Base-by-base conservation (phyloP, 768 basidiomycete species). In the Lactifluus pinguis region DNA sequence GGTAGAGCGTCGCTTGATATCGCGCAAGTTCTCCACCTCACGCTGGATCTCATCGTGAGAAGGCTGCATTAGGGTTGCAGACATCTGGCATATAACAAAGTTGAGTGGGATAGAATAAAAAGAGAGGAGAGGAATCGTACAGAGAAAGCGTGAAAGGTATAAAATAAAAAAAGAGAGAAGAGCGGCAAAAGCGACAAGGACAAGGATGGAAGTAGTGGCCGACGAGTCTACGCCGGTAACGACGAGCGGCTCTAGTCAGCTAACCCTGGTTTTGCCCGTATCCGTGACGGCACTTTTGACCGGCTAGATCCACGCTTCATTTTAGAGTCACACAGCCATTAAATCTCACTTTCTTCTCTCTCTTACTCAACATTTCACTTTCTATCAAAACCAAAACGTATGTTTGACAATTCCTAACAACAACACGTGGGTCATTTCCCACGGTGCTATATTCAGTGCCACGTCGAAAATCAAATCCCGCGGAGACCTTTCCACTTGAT, bases 11-110 rank as follows among this genome's bases (percentile, higher is more conserved):
- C 94, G 81, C 60, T 82, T 81, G 66, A 97, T 83, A 74, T 92
- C 90, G 66, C 87, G 83, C 44, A 93, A 78, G 47, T 87, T 86
- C 71, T 93, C 88, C 45, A 91, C 87, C 76, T 93, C 90, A 66
- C 89, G 84, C 70, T 85, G 84, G 64, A 92, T 92, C 75, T 92
- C 91, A 71, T 86, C 83, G 68, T 87, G 82, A 30, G 87, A 89
- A 61, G 89, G 89, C 68, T 90, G 87, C 75, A 89, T 64, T 17
- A 61, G 42, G 51, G 62, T 34, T 17, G 63, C 25, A n/a, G 57
- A 38, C 48, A 56, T 54, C 52, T 58, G 56, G 25, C 2, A 25
- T 17, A 49, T 19, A 14, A 29, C 53, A 17, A 42, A 11, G 21
- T 2, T 60, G 6, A 42, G 39, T 39, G 25, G 42, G 34, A 47